Base-by-base conservation (phyloP, 139 green algal genomes). In the Chlamydomonas sp. region DNA sequence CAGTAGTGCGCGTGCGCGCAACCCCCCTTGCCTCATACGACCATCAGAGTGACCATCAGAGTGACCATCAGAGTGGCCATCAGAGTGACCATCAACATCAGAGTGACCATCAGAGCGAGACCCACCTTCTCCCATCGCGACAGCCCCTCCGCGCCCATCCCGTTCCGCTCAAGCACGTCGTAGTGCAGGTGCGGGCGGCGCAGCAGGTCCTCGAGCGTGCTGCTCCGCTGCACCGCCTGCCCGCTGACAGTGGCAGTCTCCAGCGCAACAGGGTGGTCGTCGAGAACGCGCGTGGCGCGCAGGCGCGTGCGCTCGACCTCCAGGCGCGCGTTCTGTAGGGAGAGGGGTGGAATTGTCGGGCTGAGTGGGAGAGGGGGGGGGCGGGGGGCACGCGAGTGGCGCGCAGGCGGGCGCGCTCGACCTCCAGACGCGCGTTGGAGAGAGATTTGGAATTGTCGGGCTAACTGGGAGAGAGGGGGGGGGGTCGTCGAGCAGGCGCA, bases 101-200 rank as follows among this genome's bases (percentile, higher is more conserved):
- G n/a, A n/a, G n/a, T n/a, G n/a, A n/a, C n/a, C n/a, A n/a, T n/a
- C 16, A 77, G 48, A 64, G n/a, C n/a, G n/a, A n/a, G n/a, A n/a
- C n/a, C n/a, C n/a, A n/a, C n/a, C n/a, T n/a, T n/a, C n/a, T 29
- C 58, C 28, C 26, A 38, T 37, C 20, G 10, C 16, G 1, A 22
- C 33, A 73, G 16, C 6, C 26, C 30, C 1, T 35, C 2, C 1
- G 29, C 22, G 28, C 65, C 57, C 3, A 48, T 30, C 1, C 60
- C 48, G 30, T 79, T 48, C 20, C 34, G 47, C 2, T 70, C 62
- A 3, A 75, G 50, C 34, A 62, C 8, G 28, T 39, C 47, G 78
- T 96, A 96, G 73, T 95, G 85, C 28, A 98, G 84, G 59, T 96
- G 85, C 26, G 93, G 93, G 3, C 91, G 78, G 10, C 86, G 79